These are phyloP conservation scores for Kwoniella mangroviensis DNA, from an alignment of 768 basidiomycete genomes.

Conservation along the genomic window DNA sequence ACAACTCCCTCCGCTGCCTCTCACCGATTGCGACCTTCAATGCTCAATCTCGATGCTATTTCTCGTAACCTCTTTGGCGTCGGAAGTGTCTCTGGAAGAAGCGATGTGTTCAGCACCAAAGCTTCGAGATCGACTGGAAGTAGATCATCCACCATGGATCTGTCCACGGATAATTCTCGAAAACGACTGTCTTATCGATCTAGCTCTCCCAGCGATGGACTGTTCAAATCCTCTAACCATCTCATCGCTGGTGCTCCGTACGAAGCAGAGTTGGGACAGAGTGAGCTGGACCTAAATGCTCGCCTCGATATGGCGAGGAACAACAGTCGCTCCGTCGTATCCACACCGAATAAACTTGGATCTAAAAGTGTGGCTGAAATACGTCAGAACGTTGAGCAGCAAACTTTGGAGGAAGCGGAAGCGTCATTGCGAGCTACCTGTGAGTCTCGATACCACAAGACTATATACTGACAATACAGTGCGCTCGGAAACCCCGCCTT, in stretches of 20 bases:
- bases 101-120: conserved; percentile 71
- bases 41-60: conserved; percentile 86
- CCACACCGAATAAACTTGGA: not conserved
- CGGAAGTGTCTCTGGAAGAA: conserved; percentile 59
- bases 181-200: conserved; percentile 25
- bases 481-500: conserved; percentile 12
- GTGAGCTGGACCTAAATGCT: conserved; percentile 68
- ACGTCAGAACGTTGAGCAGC: not conserved
- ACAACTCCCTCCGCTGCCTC: conserved; percentile 76
- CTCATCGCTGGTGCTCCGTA: conserved; percentile 25
- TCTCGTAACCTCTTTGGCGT: conserved; percentile 85
- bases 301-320: conserved; percentile 79
- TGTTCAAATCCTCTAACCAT: not conserved
- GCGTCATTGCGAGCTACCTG: conserved; percentile 14
- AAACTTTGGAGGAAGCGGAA: conserved; percentile 8
- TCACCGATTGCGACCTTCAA: conserved; percentile 74
- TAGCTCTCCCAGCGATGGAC: conserved; percentile 13
- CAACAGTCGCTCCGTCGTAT: conserved; percentile 61
- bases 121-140: conserved; percentile 69
- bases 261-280: conserved; percentile 51
- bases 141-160: conserved; percentile 66
- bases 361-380: conserved; percentile 15
- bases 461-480: conserved; percentile 10
- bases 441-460: conserved; percentile 2
- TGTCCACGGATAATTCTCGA: not conserved